Evolutionary conservation across 148 eudicot species (phyloP).

Genomic region (Silene conica): DNA sequence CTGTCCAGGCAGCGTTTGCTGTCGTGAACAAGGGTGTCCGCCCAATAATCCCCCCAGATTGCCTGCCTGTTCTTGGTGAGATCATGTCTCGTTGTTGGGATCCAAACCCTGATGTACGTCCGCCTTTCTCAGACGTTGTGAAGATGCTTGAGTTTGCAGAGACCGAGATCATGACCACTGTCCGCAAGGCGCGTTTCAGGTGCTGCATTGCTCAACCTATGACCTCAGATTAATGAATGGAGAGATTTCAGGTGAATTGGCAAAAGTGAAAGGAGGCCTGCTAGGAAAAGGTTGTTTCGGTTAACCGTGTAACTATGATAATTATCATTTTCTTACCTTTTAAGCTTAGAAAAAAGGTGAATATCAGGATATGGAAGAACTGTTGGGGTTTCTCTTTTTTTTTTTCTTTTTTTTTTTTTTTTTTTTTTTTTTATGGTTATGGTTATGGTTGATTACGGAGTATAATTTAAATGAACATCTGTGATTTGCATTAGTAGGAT

Average conservation of each 20-base stretch:
- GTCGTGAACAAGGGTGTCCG: slow-evolving; percentile 93
- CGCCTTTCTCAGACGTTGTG: slow-evolving; percentile 69
- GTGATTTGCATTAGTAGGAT: neutral
- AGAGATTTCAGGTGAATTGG: neutral
- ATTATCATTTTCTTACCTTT: no score
- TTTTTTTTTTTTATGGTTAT: slow-evolving; percentile 5
- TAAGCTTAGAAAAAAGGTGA: neutral
- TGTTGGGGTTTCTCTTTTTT: slow-evolving; percentile 14
- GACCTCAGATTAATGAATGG: slow-evolving; percentile 61
- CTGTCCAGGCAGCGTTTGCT: slow-evolving; percentile 96
- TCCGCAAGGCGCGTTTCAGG: slow-evolving; percentile 90
- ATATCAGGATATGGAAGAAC: neutral
- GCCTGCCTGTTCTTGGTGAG: slow-evolving; percentile 67
- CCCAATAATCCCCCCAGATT: slow-evolving; percentile 61
- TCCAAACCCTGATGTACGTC: slow-evolving; percentile 69
- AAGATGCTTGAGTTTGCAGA: slow-evolving; percentile 85
- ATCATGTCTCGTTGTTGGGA: slow-evolving; percentile 97
- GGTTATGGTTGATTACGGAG: no score
- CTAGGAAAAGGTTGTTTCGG: neutral
- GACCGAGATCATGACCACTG: slow-evolving; percentile 73
- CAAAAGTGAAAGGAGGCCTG: neutral
- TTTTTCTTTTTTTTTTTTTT: slow-evolving; percentile 7
- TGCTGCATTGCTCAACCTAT: slow-evolving; percentile 90
- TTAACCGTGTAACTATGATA: no score
- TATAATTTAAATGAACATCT: neutral